These are phyloP conservation scores for Cornus suecica DNA, from an alignment of 148 eudicot species.

Conservation along the genomic window DNA sequence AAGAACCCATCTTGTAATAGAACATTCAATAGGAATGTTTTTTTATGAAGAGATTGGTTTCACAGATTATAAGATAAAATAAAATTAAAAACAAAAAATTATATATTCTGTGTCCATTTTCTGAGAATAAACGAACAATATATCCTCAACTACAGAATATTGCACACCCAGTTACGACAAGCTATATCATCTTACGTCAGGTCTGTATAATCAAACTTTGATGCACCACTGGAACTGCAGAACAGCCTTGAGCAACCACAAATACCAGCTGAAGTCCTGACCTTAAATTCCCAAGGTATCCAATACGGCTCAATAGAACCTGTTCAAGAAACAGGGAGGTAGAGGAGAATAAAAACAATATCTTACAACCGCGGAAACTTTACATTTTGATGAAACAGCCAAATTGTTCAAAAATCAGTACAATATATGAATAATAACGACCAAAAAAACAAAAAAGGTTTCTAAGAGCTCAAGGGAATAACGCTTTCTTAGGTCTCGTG, in stretches of 20 bases:
- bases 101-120: neutral
- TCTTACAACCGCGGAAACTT: neutral
- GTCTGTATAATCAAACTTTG: constrained; percentile 76
- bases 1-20: neutral
- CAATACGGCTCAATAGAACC: constrained; percentile 19
- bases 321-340: constrained; percentile 19
- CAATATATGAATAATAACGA: neutral
- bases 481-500: neutral
- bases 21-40: neutral
- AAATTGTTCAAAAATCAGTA: neutral
- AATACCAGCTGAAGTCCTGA: constrained; percentile 20
- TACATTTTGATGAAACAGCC: neutral
- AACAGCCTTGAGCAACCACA: constrained; percentile 32
- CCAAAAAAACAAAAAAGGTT: neutral
- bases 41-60: neutral
- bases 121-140: neutral
- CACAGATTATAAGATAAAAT: neutral
- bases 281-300: constrained; percentile 20
- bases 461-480: neutral
- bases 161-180: neutral
- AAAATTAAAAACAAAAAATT: neutral
- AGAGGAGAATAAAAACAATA: neutral
- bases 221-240: constrained; percentile 36
- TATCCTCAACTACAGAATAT: neutral
- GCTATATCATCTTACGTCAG: constrained; percentile 62